phyloP scores from a whole-genome alignment of 2,329 filamentous ascomycete species.

The Monosporascus sp. region DNA sequence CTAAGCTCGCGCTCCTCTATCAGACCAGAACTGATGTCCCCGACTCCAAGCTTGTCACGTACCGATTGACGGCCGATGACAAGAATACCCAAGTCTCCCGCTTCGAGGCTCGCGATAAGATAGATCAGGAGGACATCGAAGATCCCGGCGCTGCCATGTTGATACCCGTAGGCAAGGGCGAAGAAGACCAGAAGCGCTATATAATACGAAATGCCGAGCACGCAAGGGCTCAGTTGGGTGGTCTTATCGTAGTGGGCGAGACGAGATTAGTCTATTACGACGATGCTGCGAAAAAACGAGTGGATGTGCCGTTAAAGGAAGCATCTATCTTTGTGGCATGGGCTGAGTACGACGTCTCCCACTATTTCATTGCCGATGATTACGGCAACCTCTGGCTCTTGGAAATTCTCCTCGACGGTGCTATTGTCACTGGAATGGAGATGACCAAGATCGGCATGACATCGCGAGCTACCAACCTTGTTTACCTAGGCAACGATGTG shows the following conservation, averaged over 20 bases:
- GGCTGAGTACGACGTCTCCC: constrained; percentile 74
- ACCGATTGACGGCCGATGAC: constrained; percentile 55
- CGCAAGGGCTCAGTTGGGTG: constrained; percentile 57
- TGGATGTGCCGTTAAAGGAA: constrained; percentile 62
- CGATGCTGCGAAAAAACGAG: constrained; percentile 62
- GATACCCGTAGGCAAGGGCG: constrained; percentile 54
- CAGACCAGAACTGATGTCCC: constrained; percentile 46
- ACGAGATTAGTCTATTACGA: constrained; percentile 83
- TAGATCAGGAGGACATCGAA: constrained; percentile 48
- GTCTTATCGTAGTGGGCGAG: constrained; percentile 71
- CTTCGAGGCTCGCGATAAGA: constrained; percentile 51
- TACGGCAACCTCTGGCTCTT: constrained; percentile 84
- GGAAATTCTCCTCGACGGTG: constrained; percentile 63
- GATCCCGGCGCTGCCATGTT: constrained; percentile 55
- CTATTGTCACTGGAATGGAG: constrained; percentile 67
- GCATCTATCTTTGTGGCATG: constrained; percentile 88
- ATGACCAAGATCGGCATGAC: constrained; percentile 61
- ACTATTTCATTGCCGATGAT: constrained; percentile 87
- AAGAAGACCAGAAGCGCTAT: constrained; percentile 55
- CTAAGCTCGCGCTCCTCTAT: constrained; percentile 54
- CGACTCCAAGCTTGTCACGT: constrained; percentile 53
- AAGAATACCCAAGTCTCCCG: constrained; percentile 47
- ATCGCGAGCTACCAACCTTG: constrained; percentile 70
- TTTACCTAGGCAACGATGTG: constrained; percentile 68
- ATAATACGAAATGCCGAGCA: constrained; percentile 50